Conservation (phyloP, 257 asterid genomes). For the Nicotiana undulata region DNA sequence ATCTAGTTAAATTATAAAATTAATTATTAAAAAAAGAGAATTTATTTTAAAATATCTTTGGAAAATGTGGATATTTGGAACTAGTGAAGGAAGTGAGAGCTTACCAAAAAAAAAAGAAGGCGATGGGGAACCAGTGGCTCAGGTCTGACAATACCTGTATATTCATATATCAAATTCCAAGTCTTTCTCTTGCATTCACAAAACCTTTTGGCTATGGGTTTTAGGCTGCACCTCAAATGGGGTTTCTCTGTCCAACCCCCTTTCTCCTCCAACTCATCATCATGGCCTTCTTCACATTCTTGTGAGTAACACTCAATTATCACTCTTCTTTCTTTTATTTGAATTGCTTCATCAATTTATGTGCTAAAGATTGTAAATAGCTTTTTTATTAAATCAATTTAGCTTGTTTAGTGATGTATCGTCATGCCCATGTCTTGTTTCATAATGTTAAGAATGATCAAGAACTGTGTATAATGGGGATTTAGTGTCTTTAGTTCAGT, state of each 20-base stretch:
- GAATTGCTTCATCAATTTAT: background rate
- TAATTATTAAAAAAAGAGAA: background rate
- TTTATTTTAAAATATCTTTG: background rate
- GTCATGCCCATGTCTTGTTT: background rate
- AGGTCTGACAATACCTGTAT: constrained; percentile 31
- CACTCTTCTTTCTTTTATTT: background rate
- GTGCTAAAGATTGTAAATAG: background rate
- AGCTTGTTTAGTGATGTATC: background rate
- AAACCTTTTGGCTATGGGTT: constrained; percentile 40
- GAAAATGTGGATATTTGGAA: constrained; percentile 4
- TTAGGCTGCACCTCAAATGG: constrained; percentile 64
- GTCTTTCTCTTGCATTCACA: background rate
- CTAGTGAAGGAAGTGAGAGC: constrained; percentile 19
- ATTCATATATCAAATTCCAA: constrained; percentile 6
- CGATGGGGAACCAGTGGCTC: constrained; percentile 83
- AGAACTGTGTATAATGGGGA: background rate
- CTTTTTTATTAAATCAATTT: background rate
- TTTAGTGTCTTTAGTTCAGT: no score
- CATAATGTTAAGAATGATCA: background rate
- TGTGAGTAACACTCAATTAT: background rate
- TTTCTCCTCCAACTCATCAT: constrained; percentile 46
- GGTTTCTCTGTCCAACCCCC: constrained; percentile 54
- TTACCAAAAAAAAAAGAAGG: background rate
- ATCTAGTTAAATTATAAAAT: background rate
- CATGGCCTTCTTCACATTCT: constrained; percentile 39